Evolutionary conservation across 805 yeast genomes (phyloP).

Genomic region (Isabelozyma rhagii): DNA sequence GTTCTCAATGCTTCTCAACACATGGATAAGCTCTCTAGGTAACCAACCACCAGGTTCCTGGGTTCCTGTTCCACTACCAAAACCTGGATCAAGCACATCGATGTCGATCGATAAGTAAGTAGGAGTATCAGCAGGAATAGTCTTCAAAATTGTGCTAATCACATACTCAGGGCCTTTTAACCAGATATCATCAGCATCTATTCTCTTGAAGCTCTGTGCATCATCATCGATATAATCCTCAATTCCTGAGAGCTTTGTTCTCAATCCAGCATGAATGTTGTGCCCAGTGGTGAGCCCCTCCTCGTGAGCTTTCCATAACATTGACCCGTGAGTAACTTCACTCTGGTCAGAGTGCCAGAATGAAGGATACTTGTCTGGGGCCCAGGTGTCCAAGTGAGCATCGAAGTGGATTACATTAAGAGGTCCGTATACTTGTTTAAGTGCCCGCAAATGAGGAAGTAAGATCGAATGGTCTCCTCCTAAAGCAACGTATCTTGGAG

Average conservation of each 20-base stretch:
- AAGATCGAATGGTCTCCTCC: slow-evolving; percentile 85
- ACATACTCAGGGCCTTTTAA: slow-evolving; percentile 60
- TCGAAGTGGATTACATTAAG: slow-evolving; percentile 78
- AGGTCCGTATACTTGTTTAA: slow-evolving; percentile 59
- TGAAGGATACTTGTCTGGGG: slow-evolving; percentile 67
- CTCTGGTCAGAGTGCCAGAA: slow-evolving; percentile 56
- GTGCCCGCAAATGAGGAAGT: slow-evolving; percentile 68
- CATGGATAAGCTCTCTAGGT: slow-evolving; percentile 51
- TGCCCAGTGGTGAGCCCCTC: slow-evolving; percentile 61
- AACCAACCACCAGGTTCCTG: slow-evolving; percentile 59
- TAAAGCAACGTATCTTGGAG: slow-evolving; percentile 65
- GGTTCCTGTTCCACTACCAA: slow-evolving; percentile 58
- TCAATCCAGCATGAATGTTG: slow-evolving; percentile 72
- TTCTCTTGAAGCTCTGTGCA: slow-evolving; percentile 64
- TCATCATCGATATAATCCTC: slow-evolving; percentile 67
- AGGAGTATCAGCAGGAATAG: slow-evolving; percentile 62
- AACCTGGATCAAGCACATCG: slow-evolving; percentile 58
- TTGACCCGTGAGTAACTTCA: slow-evolving; percentile 77
- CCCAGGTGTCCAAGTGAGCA: slow-evolving; percentile 83
- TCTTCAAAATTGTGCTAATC: slow-evolving; percentile 46
- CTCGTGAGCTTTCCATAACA: slow-evolving; percentile 76
- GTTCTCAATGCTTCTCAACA: slow-evolving; percentile 42
- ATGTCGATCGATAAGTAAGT: slow-evolving; percentile 79
- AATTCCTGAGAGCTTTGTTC: slow-evolving; percentile 67
- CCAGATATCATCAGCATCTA: slow-evolving; percentile 74